phyloP scores from a whole-genome alignment of 331 rosid species.

The Rhamnella rubrinervis region DNA sequence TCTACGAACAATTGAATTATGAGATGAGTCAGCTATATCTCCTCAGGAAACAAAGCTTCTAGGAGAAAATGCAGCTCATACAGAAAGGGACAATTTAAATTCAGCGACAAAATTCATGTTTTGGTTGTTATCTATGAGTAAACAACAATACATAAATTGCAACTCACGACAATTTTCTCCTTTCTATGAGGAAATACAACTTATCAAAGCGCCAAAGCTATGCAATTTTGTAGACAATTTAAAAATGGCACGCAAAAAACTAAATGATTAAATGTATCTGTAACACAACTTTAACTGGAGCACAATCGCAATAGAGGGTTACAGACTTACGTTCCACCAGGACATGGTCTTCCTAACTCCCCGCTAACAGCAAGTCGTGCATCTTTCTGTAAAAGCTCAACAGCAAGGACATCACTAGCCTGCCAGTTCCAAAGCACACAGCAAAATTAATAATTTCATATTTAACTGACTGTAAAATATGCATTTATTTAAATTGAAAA shows the following conservation, averaged over 20 bases:
- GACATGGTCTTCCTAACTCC: conserved; percentile 77
- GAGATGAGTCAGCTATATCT: too few relatives aligned
- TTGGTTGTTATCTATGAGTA: too few relatives aligned
- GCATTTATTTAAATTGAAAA: neutral
- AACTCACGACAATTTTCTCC: too few relatives aligned
- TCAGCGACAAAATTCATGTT: too few relatives aligned
- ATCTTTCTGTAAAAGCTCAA: conserved; percentile 94
- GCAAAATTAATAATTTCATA: neutral
- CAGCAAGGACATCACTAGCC: conserved; percentile 98
- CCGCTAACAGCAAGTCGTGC: conserved; percentile 84
- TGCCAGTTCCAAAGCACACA: conserved; percentile 36
- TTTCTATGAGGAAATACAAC: too few relatives aligned
- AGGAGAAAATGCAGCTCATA: too few relatives aligned
- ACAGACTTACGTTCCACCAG: conserved; percentile 81
- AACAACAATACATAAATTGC: too few relatives aligned
- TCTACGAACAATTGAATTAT: too few relatives aligned
- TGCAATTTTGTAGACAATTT: neutral
- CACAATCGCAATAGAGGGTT: conserved; percentile 8
- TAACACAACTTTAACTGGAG: conserved; percentile 4
- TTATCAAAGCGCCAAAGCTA: too few relatives aligned
- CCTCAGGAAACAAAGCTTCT: too few relatives aligned
- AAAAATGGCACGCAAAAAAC: neutral
- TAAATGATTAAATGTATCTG: neutral
- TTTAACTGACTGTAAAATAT: neutral
- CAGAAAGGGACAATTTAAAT: neutral